Evolutionary conservation across 192 early-diverging fungal species (phyloP).

Genomic region (Dimargaris cristalligena): DNA sequence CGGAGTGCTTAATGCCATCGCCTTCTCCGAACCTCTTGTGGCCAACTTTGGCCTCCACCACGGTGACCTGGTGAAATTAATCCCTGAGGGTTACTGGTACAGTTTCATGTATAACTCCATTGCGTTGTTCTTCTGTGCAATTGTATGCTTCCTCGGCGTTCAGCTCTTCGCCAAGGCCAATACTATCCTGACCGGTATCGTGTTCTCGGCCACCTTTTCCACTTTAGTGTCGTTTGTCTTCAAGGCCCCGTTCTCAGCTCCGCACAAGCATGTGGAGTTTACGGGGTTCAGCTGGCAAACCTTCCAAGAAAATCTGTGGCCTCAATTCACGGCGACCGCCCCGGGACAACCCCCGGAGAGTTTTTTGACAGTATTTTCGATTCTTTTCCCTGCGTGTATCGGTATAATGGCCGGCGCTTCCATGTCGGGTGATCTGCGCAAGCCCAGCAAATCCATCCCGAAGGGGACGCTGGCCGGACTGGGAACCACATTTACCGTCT

Average conservation of each 20-base stretch:
- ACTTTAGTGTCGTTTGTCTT: constrained; percentile 42
- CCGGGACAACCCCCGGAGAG: constrained; percentile 29
- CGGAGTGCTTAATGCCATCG: constrained; percentile 41
- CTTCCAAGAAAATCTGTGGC: constrained; percentile 46
- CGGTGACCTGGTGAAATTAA: constrained; percentile 28
- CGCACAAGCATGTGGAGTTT: constrained; percentile 33
- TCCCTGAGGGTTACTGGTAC: constrained; percentile 41
- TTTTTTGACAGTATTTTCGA: constrained; percentile 34
- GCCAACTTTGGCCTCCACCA: constrained; percentile 36
- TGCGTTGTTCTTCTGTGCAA: constrained; percentile 32
- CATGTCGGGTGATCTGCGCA: constrained; percentile 48
- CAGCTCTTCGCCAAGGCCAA: constrained; percentile 41
- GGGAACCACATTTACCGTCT: constrained; percentile 33
- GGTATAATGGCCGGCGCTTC: constrained; percentile 54
- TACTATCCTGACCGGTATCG: constrained; percentile 31
- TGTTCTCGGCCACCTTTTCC: constrained; percentile 34
- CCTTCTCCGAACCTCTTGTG: constrained; percentile 46
- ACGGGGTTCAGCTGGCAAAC: constrained; percentile 40
- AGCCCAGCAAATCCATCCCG: constrained; percentile 48
- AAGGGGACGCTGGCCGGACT: constrained; percentile 46
- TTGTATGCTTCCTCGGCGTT: constrained; percentile 38
- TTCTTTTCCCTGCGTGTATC: constrained; percentile 52
- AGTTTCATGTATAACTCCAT: constrained; percentile 36
- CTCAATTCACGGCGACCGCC: constrained; percentile 27
- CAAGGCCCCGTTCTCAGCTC: constrained; percentile 30